Percentiles rank a stretch among this genome's conserved stretches.
Conservation (phyloP, 176 grass and related monocot species). For the Elaeis guineensis region DNA sequence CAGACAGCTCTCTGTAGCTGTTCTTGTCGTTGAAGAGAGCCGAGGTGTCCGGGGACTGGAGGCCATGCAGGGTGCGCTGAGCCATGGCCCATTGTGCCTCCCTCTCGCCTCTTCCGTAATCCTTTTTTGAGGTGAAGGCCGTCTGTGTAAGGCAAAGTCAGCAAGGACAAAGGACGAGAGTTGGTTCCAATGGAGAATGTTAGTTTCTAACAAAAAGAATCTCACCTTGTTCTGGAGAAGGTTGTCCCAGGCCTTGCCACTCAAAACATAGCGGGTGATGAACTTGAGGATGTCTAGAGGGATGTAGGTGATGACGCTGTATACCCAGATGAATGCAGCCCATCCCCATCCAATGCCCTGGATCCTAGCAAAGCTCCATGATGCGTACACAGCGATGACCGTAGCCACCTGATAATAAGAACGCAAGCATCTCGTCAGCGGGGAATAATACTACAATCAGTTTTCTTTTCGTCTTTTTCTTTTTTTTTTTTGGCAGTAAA, state of each 20-base stretch:
- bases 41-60: slow-evolving; percentile 25
- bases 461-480: too few species aligned
- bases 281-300: slow-evolving; percentile 95
- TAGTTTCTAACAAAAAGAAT: too few species aligned
- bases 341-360: slow-evolving; percentile 86
- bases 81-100: slow-evolving; percentile 93
- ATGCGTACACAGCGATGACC: slow-evolving; percentile 71
- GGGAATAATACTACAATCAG: too few species aligned
- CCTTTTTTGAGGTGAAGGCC: slow-evolving; percentile 61
- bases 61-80: slow-evolving; percentile 70
- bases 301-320: slow-evolving; percentile 86
- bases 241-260: slow-evolving; percentile 73
- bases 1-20: slow-evolving; percentile 72
- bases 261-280: slow-evolving; percentile 73
- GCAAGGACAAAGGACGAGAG: background rate
- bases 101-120: slow-evolving; percentile 74
- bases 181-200: too few species aligned
- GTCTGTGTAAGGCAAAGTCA: slow-evolving; percentile 31
- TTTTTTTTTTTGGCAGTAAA: too few species aligned
- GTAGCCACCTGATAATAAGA: slow-evolving; percentile 40
- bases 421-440: too few species aligned
- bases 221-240: slow-evolving; percentile 67
- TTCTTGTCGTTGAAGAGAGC: slow-evolving; percentile 35
- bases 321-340: slow-evolving; percentile 72
- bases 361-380: slow-evolving; percentile 82